phyloP scores from a whole-genome alignment of 2,329 filamentous ascomycete genomes.

The Trichoderma cornu-damae region DNA sequence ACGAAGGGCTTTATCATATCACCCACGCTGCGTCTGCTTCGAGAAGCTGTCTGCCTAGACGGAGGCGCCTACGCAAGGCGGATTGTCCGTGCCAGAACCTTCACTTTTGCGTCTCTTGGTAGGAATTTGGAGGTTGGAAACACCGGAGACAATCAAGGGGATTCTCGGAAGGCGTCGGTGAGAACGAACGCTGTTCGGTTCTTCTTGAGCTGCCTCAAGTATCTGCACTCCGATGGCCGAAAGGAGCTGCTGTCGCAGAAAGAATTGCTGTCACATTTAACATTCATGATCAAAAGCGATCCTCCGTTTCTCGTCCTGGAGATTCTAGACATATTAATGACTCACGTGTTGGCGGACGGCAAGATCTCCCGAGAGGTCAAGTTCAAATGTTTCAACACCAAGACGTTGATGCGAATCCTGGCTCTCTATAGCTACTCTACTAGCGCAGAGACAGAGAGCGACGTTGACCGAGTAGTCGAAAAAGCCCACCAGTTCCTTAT shows the following conservation, averaged over 20 bases:
- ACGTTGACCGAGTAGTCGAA: slow-evolving; percentile 52
- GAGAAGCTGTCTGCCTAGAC: slow-evolving; percentile 80
- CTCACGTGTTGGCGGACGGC: slow-evolving; percentile 67
- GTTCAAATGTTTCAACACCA: slow-evolving; percentile 68
- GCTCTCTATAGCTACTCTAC: slow-evolving; percentile 63
- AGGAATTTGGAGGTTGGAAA: slow-evolving; percentile 72
- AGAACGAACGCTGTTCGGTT: slow-evolving; percentile 79
- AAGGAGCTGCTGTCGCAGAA: slow-evolving; percentile 73
- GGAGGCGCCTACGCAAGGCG: slow-evolving; percentile 73
- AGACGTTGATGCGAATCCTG: slow-evolving; percentile 66
- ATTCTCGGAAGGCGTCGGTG: slow-evolving; percentile 67
- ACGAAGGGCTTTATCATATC: slow-evolving; percentile 84
- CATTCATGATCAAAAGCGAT: slow-evolving; percentile 73
- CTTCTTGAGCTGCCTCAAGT: slow-evolving; percentile 71
- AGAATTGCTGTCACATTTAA: slow-evolving; percentile 77
- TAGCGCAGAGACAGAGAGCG: slow-evolving; percentile 37
- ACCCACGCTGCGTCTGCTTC: slow-evolving; percentile 77
- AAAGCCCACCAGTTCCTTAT: slow-evolving; percentile 71
- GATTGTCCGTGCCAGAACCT: slow-evolving; percentile 71
- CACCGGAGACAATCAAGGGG: slow-evolving; percentile 53
- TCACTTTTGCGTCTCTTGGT: slow-evolving; percentile 73
- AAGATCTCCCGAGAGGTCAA: slow-evolving; percentile 70
- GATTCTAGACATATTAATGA: slow-evolving; percentile 65
- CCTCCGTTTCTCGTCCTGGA: slow-evolving; percentile 69
- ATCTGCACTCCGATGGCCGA: slow-evolving; percentile 71